Percentiles rank a stretch among this genome's conserved stretches.
These are phyloP conservation scores for Backusella australiensis DNA, from an alignment of 192 early-diverging fungal genomes.

Conservation along the genomic window DNA sequence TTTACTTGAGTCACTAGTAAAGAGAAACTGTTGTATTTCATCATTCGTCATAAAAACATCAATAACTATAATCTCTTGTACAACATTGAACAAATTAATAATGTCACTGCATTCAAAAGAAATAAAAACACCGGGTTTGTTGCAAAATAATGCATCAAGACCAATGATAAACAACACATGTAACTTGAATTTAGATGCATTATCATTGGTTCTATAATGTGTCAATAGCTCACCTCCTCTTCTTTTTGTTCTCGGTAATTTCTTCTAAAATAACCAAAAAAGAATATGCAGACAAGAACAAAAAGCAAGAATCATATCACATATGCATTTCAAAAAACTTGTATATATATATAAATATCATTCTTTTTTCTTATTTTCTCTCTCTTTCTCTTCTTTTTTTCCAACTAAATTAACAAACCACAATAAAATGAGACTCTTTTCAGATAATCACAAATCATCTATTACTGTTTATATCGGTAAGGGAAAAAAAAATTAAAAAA, in stretches of 20 bases:
- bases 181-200: not conserved
- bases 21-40: not conserved
- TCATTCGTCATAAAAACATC: not conserved
- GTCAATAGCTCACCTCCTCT: not conserved
- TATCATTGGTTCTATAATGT: not conserved
- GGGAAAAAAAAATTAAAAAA: not conserved
- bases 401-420: not conserved
- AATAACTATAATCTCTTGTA: not conserved
- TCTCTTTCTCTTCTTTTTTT: not conserved
- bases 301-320: constrained; percentile 1
- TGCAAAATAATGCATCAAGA: not conserved
- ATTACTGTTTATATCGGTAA: constrained; percentile 36
- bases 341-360: not conserved
- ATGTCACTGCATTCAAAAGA: not conserved
- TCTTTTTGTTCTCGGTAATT: not conserved
- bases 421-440: constrained; percentile 31
- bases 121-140: not conserved
- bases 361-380: not conserved
- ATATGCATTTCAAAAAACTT: not conserved
- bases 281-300: not conserved
- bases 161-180: not conserved
- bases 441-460: constrained; percentile 28
- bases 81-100: not conserved
- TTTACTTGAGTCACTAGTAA: not conserved
- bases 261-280: not conserved